These are phyloP conservation scores for Fusarium sp. DNA, from an alignment of 2,329 filamentous ascomycete species.

Conservation along the genomic window DNA sequence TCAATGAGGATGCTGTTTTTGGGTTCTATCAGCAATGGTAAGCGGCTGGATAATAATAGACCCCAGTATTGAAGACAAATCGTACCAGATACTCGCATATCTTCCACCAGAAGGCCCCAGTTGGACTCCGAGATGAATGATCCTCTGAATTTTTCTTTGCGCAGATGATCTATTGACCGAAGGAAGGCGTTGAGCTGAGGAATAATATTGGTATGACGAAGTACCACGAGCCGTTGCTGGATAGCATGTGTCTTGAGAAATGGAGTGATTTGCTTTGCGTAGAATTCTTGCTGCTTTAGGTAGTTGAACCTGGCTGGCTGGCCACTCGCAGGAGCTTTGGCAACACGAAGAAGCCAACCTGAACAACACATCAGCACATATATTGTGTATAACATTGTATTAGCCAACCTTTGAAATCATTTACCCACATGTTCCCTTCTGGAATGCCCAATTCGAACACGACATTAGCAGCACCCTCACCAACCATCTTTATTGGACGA, in stretches of 20 bases:
- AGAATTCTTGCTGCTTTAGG: conserved; percentile 50
- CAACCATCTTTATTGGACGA: conserved; percentile 55
- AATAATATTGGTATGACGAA: conserved; percentile 49
- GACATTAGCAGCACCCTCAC: conserved; percentile 80
- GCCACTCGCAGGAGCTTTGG: conserved; percentile 48
- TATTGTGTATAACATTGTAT: neutral
- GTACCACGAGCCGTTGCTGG: conserved; percentile 50
- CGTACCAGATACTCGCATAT: conserved; percentile 65
- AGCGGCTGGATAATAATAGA: neutral
- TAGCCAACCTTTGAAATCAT: conserved; percentile 49
- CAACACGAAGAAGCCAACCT: conserved; percentile 52
- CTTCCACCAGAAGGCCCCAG: conserved; percentile 75
- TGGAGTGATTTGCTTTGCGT: conserved; percentile 47
- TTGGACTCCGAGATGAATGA: conserved; percentile 64
- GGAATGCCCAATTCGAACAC: conserved; percentile 70
- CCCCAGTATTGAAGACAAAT: neutral
- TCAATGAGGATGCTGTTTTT: conserved; percentile 63
- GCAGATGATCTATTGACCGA: conserved; percentile 55
- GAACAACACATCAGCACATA: conserved; percentile 26
- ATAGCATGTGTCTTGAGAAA: conserved; percentile 48
- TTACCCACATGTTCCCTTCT: conserved; percentile 43
- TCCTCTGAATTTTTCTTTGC: conserved; percentile 57
- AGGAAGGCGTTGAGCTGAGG: conserved; percentile 64
- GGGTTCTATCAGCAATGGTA: conserved; percentile 36
- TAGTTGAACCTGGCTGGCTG: conserved; percentile 49